Conservation (phyloP, 2,329 filamentous ascomycete species). For the Arthrobotrys pseudoclavata region DNA sequence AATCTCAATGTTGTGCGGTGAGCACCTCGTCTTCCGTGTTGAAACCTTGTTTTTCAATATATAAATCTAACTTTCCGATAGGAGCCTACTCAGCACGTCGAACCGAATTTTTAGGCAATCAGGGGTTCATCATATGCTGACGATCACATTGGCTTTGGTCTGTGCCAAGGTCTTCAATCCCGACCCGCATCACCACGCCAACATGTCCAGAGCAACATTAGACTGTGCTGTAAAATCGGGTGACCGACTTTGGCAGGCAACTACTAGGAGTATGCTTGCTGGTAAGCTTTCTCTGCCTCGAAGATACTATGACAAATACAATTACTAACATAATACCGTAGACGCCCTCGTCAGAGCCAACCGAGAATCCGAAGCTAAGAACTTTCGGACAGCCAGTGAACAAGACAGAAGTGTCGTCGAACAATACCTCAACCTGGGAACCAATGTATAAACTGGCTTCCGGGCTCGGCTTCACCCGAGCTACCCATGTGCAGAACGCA, state of each 20-base stretch:
- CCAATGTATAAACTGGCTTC: slow-evolving; percentile 27
- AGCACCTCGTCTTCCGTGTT: neutral
- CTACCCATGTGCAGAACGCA: slow-evolving; percentile 31
- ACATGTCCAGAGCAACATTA: slow-evolving; percentile 56
- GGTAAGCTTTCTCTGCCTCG: slow-evolving; percentile 17
- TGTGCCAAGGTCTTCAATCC: slow-evolving; percentile 58
- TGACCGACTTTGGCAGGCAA: slow-evolving; percentile 53
- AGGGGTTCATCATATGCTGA: slow-evolving; percentile 56
- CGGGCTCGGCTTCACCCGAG: neutral
- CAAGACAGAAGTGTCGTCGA: slow-evolving; percentile 53
- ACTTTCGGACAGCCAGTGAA: slow-evolving; percentile 46
- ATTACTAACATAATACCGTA: slow-evolving; percentile 24
- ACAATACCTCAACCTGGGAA: slow-evolving; percentile 53
- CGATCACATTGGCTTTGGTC: slow-evolving; percentile 52
- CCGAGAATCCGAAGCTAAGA: slow-evolving; percentile 57
- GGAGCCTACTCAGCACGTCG: slow-evolving; percentile 54
- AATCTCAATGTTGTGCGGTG: slow-evolving; percentile 56
- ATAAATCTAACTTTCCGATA: slow-evolving; percentile 23
- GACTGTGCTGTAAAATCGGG: slow-evolving; percentile 55
- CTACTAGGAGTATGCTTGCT: slow-evolving; percentile 48
- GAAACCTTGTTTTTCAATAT: neutral
- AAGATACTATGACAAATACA: neutral
- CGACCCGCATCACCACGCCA: slow-evolving; percentile 51
- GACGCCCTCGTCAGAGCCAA: slow-evolving; percentile 54
- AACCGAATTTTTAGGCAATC: slow-evolving; percentile 58